A percentile compares a stretch with the other conserved stretches of the same genome.
Evolutionary conservation across 768 basidiomycete species (phyloP).

Genomic region (Austroboletus festivus): DNA sequence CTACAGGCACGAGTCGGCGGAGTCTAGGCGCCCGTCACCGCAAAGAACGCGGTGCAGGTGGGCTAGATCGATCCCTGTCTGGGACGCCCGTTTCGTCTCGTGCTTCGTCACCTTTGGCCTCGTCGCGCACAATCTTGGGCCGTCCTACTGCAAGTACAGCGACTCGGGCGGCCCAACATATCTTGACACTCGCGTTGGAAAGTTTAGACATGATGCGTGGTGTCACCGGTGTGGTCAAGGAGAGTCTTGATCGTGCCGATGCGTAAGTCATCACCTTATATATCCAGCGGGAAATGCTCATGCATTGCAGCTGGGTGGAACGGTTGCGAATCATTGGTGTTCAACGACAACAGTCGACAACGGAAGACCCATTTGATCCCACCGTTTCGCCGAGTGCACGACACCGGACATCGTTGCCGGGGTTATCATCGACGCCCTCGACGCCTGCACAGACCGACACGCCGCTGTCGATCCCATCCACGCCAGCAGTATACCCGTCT

Average conservation of each 20-base stretch:
- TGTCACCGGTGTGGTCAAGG: conserved; percentile 84
- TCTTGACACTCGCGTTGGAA: conserved; percentile 83
- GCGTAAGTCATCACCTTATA: conserved; percentile 47
- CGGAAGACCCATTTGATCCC: conserved; percentile 15
- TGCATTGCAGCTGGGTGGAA: conserved; percentile 67
- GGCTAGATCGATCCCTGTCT: conserved; percentile 30
- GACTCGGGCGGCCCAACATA: conserved; percentile 71
- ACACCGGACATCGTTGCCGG: conserved; percentile 23
- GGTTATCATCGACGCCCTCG: conserved; percentile 29
- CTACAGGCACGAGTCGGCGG: conserved; percentile 18
- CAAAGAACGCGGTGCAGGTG: conserved; percentile 40
- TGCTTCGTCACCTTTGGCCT: conserved; percentile 31
- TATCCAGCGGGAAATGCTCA: conserved; percentile 1
- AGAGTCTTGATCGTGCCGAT: conserved; percentile 84
- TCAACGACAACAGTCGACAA: conserved; percentile 46
- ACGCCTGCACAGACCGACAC: conserved; percentile 28
- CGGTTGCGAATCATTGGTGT: conserved; percentile 75
- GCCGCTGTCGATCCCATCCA: conserved; percentile 29
- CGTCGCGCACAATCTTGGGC: conserved; percentile 20
- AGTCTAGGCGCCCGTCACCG: conserved; percentile 19
- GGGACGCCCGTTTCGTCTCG: conserved; percentile 35
- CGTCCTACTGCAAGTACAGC: conserved; percentile 51
- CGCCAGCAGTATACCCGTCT: conserved; percentile 24
- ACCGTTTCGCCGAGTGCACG: conserved; percentile 6
- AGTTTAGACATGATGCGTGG: conserved; percentile 91